Conservation (phyloP, 225 moss, liverwort and hornwort species). For the Antitrichia curtipendula region DNA sequence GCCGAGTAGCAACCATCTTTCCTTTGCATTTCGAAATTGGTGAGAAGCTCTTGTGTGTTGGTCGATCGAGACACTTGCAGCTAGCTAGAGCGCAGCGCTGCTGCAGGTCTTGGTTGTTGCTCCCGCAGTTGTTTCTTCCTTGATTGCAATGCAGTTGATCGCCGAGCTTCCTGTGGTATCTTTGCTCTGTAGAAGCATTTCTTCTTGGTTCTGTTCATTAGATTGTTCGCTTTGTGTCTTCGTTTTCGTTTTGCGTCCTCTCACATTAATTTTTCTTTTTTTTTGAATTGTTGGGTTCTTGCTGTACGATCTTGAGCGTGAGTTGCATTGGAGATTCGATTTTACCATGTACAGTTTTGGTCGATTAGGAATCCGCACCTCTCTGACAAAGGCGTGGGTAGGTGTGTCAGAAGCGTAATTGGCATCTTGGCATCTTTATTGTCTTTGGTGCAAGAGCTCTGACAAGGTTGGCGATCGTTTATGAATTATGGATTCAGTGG, state of each 20-base stretch:
- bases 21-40: not conserved
- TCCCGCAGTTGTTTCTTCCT: not conserved
- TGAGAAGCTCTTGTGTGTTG: not conserved
- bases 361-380: not conserved
- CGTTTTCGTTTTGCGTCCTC: not conserved
- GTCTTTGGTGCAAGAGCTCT: not conserved
- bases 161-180: not conserved
- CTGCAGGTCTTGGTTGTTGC: slow-evolving; percentile 6
- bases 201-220: not conserved
- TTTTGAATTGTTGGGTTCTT: not conserved
- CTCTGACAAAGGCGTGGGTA: not conserved
- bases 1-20: not conserved
- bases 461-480: not conserved
- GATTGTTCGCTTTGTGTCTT: not conserved
- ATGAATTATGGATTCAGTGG: not conserved
- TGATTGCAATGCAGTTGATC: not conserved
- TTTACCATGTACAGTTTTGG: not conserved
- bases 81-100: not conserved
- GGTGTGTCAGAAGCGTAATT: not conserved
- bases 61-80: not conserved
- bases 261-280: too few relatives aligned
- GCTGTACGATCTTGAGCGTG: not conserved
- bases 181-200: not conserved
- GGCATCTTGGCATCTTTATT: not conserved
- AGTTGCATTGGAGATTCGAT: not conserved